Evolutionary conservation across 2,329 filamentous ascomycete genomes (phyloP), one percentile per base, ranked within the genome.

Genomic region (Harringtonia aguacate): DNA sequence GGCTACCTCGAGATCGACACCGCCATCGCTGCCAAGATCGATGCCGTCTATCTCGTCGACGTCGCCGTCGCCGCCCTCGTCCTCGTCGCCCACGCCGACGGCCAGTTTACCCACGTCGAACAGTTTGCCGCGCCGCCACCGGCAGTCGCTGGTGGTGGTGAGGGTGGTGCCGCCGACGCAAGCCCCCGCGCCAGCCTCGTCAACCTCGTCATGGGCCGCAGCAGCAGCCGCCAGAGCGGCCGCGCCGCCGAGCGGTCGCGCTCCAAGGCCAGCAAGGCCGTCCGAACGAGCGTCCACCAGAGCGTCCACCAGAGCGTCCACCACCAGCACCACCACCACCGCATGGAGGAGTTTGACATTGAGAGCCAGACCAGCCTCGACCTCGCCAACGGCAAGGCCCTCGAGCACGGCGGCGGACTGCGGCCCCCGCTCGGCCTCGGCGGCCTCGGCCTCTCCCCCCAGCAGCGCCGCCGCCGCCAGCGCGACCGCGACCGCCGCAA

Each of bases 1-100:
- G 78, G 78, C 15, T 78, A 67, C 62, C 57, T 82, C 36, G 77
- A 82, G 61, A 56, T 82, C 8, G 77, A 79, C 59, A 81, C 77
- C 1, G 65, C 65, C 14, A 68, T 81, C 34, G 77, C 78, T 1
- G 63, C 70, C 40, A 71, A 73, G 56, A 70, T 81, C 42, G 75
- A 79, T 36, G 67, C 69, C 29, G 79, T 75, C 55, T 82, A 78
- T 56, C 61, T 81, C 34, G 66, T 78, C 14, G 78, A 82, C 54
- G 76, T 81, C 1, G 77, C 72, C 5, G 73, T 80, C 15, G 65
- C 74, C 2, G 76, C 78, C 0, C 62, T 81, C 15, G 58, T 81
- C 52, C 63, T 82, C 4, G 76, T 81, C 7, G 76, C 77, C 2
- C 65, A 72, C 41, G 56, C 64, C 8, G 77, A 81, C 55, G 73